Evolutionary conservation across 1,284 basidiomycete species (phyloP).

Genomic region (Naganishia cerealis): DNA sequence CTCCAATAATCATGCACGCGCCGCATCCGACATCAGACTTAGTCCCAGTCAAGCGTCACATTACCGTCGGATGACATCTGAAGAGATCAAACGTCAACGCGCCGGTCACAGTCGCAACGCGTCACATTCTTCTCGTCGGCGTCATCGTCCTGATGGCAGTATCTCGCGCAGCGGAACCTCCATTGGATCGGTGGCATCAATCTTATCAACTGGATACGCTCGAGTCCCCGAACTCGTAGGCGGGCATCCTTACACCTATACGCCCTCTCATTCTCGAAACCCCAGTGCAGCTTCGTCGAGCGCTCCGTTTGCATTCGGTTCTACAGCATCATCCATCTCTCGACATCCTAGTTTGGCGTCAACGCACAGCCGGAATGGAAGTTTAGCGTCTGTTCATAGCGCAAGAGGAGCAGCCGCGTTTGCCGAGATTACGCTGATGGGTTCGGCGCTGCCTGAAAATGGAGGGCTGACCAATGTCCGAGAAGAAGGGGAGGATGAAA

Average conservation of each 20-base stretch:
- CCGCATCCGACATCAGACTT: constrained; percentile 34
- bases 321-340: background rate
- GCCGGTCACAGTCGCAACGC: constrained; percentile 10
- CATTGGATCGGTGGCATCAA: constrained; percentile 38
- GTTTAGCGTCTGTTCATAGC: background rate
- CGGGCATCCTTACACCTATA: constrained; percentile 32
- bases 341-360: constrained; percentile 5
- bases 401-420: background rate
- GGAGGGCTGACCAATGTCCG: constrained; percentile 18
- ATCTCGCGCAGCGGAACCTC: constrained; percentile 24
- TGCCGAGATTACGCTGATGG: constrained; percentile 11
- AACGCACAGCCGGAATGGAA: constrained; percentile 7
- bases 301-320: background rate
- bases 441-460: background rate
- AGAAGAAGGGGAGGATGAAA: constrained; percentile 22
- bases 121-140: constrained; percentile 34
- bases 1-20: constrained; percentile 25
- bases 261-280: constrained; percentile 10
- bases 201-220: constrained; percentile 38
- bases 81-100: constrained; percentile 11
- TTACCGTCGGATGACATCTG: constrained; percentile 25
- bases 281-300: constrained; percentile 8
- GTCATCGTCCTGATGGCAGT: constrained; percentile 4
- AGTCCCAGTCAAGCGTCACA: constrained; percentile 25
- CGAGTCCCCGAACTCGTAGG: constrained; percentile 46